Evolutionary conservation across 352 stramenopile genomes (phyloP), one percentile per base, ranked within the genome.

Genomic region (Pythium dissotocum): DNA sequence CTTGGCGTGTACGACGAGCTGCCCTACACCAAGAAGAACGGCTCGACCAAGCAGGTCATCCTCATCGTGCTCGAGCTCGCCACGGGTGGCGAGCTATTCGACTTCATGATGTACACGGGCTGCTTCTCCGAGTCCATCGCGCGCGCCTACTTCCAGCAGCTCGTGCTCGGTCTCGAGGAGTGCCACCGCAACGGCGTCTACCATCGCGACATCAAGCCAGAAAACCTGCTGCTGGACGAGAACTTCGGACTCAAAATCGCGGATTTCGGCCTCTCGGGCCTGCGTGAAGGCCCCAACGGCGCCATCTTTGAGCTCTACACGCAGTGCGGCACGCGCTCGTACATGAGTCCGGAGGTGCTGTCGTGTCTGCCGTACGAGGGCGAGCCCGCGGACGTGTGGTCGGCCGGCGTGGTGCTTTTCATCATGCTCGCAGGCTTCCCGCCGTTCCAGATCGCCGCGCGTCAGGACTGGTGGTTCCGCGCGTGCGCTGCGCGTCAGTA

Each of bases 261-360:
- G 6, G 96, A 99, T 62, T 99, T 99, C 79, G 96, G 96, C 2
- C 79, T 99, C n/a, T 97, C 95, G 6, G 97, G 96, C 21, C 87
- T 96, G 53, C 76, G 77, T 36, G 82, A 91, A 71, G 80, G 80
- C 52, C 64, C 83, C 0, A 83, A 88, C 51, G 87, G 75, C 69
- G 78, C 75, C 51, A 75, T 87, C 53, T 73, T 70, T n/a, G 85
- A 91, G 60, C 75, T 90, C 1, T 89, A 88, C 64, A 97, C 94
- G 56, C 79, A 97, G 69, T 98, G 92, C 68, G 94, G 93, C 40
- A 98, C 92, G 21, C 78, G 78, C 53, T 94, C 86, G 70, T 98
- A 98, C 77, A 97, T 98, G 90, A 96, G 89, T 51, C 94, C 94
- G 2, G 94, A 98, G 66, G 90, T 98, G 62, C 72, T 98, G 28